A percentile compares a stretch with the other conserved stretches of the same genome.
These are phyloP conservation scores for Nakaseomyces bracarensis DNA, from an alignment of 1,139 yeast species.

Conservation along the genomic window DNA sequence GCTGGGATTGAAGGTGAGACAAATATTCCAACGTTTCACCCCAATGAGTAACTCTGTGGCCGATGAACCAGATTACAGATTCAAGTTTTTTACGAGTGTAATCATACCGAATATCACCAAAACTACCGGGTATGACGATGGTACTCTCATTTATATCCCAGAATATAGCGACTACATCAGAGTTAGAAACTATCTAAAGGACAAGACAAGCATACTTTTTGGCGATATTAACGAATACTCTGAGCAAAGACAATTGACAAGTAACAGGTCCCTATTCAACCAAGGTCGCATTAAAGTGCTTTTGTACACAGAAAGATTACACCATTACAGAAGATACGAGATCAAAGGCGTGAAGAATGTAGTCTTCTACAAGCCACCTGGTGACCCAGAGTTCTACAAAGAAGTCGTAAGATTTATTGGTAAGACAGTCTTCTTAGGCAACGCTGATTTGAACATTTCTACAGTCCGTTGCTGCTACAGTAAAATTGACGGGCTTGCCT, in stretches of 20 bases:
- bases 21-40: constrained; percentile 64
- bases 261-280: constrained; percentile 61
- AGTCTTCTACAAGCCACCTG: constrained; percentile 75
- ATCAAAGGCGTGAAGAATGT: constrained; percentile 80
- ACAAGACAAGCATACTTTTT: constrained; percentile 48
- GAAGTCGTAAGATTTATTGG: constrained; percentile 54
- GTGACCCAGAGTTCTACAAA: constrained; percentile 73
- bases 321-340: constrained; percentile 80
- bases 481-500: constrained; percentile 69
- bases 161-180: constrained; percentile 82
- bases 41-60: constrained; percentile 41
- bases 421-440: constrained; percentile 36
- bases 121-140: constrained; percentile 48
- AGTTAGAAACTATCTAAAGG: constrained; percentile 60
- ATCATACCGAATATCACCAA: constrained; percentile 61
- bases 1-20: constrained; percentile 53
- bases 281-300: constrained; percentile 61
- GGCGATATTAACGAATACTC: constrained; percentile 79
- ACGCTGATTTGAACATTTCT: constrained; percentile 54
- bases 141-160: constrained; percentile 74
- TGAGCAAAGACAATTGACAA: constrained; percentile 56
- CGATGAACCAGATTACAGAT: constrained; percentile 70
- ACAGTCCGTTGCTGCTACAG: constrained; percentile 62
- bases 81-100: constrained; percentile 68
- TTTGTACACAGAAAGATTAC: constrained; percentile 86